A percentile compares a stretch with the other conserved stretches of the same genome.
Evolutionary conservation across 176 grass and related monocot species (phyloP).

Genomic region (Chrysopogon serrulatus): DNA sequence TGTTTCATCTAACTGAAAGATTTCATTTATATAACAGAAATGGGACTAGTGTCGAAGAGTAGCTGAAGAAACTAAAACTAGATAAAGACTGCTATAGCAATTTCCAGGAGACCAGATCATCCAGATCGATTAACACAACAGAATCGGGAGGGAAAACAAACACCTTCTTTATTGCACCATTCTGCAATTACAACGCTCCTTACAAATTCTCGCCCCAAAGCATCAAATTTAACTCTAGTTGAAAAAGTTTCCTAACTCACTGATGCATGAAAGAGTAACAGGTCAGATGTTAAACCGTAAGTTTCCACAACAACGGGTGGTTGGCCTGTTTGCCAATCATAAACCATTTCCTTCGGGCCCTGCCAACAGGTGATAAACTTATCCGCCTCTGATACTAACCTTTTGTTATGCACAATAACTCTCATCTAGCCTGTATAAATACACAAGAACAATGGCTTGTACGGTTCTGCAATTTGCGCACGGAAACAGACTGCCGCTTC

Average conservation of each 20-base stretch:
- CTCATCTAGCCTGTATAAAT: constrained; percentile 41
- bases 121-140: not conserved
- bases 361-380: constrained; percentile 3
- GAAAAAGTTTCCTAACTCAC: not conserved
- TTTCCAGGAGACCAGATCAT: not conserved
- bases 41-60: not conserved
- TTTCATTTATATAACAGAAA: not conserved
- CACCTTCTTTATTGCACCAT: not conserved
- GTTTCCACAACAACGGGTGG: not conserved
- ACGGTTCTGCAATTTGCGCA: constrained; percentile 19
- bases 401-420: constrained; percentile 54
- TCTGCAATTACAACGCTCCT: not conserved
- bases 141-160: not conserved
- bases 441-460: constrained; percentile 37
- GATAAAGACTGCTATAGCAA: not conserved
- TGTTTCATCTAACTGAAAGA: not conserved
- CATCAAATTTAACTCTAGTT: not conserved
- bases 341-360: not conserved
- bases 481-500: constrained; percentile 3
- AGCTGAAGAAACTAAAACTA: not conserved
- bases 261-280: not conserved
- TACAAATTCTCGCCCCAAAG: not conserved
- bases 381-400: constrained; percentile 4
- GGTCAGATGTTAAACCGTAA: constrained; percentile 27
- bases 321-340: not conserved